These are phyloP conservation scores for Setaria viridis DNA, from an alignment of 202 grass and related monocot genomes.

Conservation along the genomic window DNA sequence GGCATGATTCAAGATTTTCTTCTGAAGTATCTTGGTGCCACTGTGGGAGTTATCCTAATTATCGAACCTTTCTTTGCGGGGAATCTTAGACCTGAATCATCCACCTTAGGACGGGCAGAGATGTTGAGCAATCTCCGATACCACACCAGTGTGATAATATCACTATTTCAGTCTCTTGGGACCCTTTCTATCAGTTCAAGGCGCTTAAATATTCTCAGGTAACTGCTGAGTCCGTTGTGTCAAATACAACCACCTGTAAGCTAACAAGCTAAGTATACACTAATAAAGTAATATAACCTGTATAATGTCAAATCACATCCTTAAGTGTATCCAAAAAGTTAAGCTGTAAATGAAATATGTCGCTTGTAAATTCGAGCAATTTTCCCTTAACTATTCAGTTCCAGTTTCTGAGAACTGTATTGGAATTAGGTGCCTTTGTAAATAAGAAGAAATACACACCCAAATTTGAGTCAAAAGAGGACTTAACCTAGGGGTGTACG, in stretches of 20 bases:
- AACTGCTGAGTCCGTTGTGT: constrained; percentile 37
- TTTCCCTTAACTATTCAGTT: neutral
- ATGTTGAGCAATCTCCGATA: constrained; percentile 99
- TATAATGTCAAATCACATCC: neutral
- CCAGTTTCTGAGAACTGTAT: constrained; percentile 21
- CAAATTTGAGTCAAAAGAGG: neutral
- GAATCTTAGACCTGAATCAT: constrained; percentile 82
- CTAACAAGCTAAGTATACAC: neutral
- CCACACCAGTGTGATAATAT: constrained; percentile 97
- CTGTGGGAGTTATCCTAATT: constrained; percentile 89
- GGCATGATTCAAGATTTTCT: constrained; percentile 99
- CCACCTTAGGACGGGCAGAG: constrained; percentile 93
- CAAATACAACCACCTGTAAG: constrained; percentile 24
- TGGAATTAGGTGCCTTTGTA: neutral
- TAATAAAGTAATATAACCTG: constrained; percentile 31
- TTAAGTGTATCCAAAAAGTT: constrained; percentile 17
- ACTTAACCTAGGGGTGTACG: neutral
- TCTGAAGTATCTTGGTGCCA: constrained; percentile 96
- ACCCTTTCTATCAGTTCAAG: constrained; percentile 89
- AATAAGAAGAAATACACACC: constrained; percentile 12
- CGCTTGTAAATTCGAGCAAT: neutral
- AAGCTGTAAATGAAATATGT: constrained; percentile 4
- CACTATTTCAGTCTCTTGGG: constrained; percentile 92
- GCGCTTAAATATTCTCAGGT: constrained; percentile 94
- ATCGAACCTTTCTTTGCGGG: constrained; percentile 98